Percentiles rank a stretch among this genome's conserved stretches.
Evolutionary conservation across 2,329 filamentous ascomycete species (phyloP).

Genomic region (Paramyrothecium roridum): DNA sequence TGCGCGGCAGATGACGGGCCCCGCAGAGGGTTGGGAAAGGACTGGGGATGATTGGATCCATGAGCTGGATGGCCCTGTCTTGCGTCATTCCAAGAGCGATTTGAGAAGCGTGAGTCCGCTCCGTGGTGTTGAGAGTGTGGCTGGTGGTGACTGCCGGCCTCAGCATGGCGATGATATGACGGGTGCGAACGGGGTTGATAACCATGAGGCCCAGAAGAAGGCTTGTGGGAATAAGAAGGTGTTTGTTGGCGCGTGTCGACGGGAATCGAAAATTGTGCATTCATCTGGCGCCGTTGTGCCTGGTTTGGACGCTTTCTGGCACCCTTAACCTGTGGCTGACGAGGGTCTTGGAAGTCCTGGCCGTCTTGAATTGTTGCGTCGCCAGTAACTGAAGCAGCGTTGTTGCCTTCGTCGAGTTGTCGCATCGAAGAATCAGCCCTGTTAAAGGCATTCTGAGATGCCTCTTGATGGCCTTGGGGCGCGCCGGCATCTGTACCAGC

Average conservation of each 20-base stretch:
- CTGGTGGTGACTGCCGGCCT: slow-evolving; percentile 13
- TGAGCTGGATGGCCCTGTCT: slow-evolving; percentile 10
- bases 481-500: slow-evolving; percentile 16
- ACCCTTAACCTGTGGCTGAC: slow-evolving; percentile 19
- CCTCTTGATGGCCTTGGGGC: not conserved
- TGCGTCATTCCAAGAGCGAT: slow-evolving; percentile 16
- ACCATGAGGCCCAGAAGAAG: slow-evolving; percentile 23
- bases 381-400: no score
- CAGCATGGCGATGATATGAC: slow-evolving; percentile 12
- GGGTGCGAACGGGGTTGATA: slow-evolving; percentile 17
- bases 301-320: slow-evolving; percentile 56
- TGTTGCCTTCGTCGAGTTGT: no score
- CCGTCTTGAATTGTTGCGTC: no score
- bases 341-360: not conserved
- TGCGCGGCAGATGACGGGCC: not conserved
- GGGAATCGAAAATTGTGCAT: slow-evolving; percentile 53
- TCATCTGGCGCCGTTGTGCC: slow-evolving; percentile 62
- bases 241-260: slow-evolving; percentile 44
- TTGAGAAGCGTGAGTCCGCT: slow-evolving; percentile 9
- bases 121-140: slow-evolving; percentile 10
- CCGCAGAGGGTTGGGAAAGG: slow-evolving; percentile 3
- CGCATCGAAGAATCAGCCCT: no score
- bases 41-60: slow-evolving; percentile 21
- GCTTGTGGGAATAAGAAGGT: slow-evolving; percentile 18
- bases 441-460: no score